Percentiles rank a stretch among this genome's conserved stretches.
Evolutionary conservation across 495 filamentous ascomycete species (phyloP).

Genomic region (Lophiostoma macrostomum): DNA sequence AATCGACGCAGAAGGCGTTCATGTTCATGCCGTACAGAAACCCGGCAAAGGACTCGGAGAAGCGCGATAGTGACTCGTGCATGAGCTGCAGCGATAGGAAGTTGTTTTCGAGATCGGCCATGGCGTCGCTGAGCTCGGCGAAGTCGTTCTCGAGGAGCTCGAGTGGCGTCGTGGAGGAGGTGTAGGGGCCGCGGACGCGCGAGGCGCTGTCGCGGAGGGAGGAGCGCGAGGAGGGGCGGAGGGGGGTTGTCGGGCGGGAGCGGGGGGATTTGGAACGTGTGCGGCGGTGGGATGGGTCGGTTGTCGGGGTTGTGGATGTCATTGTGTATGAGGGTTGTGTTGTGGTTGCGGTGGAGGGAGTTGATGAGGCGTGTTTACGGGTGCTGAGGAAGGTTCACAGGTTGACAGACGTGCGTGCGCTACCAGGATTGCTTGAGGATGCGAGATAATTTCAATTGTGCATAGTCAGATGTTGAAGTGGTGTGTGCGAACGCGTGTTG

Average conservation of each 20-base stretch:
- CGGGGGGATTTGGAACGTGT: constrained; percentile 50
- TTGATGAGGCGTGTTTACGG: neutral
- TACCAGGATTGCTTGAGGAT: too few relatives aligned
- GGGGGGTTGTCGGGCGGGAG: constrained; percentile 87
- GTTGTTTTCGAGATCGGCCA: constrained; percentile 93
- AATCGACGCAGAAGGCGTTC: constrained; percentile 99
- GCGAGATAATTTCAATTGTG: too few relatives aligned
- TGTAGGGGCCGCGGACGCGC: constrained; percentile 45
- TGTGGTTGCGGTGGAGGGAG: neutral
- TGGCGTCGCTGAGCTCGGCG: constrained; percentile 88
- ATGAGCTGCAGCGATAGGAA: constrained; percentile 96
- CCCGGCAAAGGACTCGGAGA: constrained; percentile 92
- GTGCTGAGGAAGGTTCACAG: neutral
- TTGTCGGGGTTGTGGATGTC: constrained; percentile 27
- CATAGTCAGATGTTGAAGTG: too few relatives aligned
- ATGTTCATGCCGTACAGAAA: constrained; percentile 96
- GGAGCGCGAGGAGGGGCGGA: constrained; percentile 85
- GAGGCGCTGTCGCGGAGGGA: constrained; percentile 65
- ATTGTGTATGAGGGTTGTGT: constrained; percentile 16
- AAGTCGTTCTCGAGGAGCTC: constrained; percentile 83
- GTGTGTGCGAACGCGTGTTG: too few relatives aligned
- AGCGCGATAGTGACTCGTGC: constrained; percentile 91
- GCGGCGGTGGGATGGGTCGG: constrained; percentile 34
- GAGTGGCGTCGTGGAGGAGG: constrained; percentile 66
- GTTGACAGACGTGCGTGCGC: too few relatives aligned